A percentile compares a stretch with the other conserved stretches of the same genome.
Evolutionary conservation across 2,329 filamentous ascomycete species (phyloP).

Genomic region (Rachicladosporium sp.): DNA sequence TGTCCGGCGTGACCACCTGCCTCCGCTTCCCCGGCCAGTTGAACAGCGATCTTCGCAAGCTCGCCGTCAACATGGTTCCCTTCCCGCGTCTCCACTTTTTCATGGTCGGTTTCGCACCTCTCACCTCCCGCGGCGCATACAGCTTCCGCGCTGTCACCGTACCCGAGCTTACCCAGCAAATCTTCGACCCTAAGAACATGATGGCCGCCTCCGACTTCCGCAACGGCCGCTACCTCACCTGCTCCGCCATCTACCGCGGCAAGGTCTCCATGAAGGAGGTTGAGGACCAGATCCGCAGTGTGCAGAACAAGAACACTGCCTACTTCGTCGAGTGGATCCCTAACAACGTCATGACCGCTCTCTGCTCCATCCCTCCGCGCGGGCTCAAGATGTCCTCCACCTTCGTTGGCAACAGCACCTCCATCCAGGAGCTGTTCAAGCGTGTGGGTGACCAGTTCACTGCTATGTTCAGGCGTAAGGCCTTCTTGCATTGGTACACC

Average conservation of each 20-base stretch:
- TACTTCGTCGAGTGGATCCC: constrained; percentile 99
- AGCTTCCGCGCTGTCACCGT: constrained; percentile 97
- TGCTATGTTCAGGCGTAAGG: constrained; percentile 99
- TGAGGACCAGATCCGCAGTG: constrained; percentile 99
- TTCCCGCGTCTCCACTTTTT: constrained; percentile 99
- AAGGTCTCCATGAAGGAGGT: constrained; percentile 99
- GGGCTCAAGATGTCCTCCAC: constrained; percentile 99
- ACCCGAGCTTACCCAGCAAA: constrained; percentile 97
- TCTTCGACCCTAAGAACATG: constrained; percentile 99
- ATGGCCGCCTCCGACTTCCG: constrained; percentile 99
- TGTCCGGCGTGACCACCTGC: constrained; percentile 98
- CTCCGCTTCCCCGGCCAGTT: constrained; percentile 99
- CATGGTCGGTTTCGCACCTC: constrained; percentile 99
- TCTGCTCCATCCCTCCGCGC: constrained; percentile 96
- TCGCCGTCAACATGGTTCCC: constrained; percentile 99
- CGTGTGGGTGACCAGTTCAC: constrained; percentile 99
- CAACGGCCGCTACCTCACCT: constrained; percentile 98
- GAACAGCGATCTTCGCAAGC: constrained; percentile 98
- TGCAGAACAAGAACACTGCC: constrained; percentile 98
- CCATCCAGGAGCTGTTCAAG: constrained; percentile 99
- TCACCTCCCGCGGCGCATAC: constrained; percentile 84
- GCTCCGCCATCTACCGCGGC: constrained; percentile 98
- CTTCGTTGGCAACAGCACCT: constrained; percentile 98
- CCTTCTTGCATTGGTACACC: constrained; percentile 99
- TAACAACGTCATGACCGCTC: constrained; percentile 99